Base-by-base conservation (phyloP, 306 rosid species). In the Geum urbanum region DNA sequence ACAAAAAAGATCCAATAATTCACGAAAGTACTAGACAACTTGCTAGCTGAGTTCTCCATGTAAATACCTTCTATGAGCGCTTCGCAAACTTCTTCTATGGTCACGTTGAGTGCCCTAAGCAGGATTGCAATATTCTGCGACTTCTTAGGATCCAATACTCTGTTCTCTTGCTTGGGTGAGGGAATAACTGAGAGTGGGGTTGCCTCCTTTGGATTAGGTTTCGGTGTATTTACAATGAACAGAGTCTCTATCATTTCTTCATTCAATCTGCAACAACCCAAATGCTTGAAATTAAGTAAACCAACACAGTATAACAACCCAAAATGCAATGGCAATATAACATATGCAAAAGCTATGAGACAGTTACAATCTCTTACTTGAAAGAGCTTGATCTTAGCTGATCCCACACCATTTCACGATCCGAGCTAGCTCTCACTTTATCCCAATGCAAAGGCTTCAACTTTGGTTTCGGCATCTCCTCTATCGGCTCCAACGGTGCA, bases 331-430 rank as follows among this genome's bases (percentile, higher is more conserved):
- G 8, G 7, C 27, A 5, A 5, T 47, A 46, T 51, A 55, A 66
- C 37, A 19, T 15, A 46, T 43, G 52, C 47, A 16, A 22, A 40
- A 37, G 41, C 8, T 66, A 2, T 3, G 11, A 13, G 65, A 64
- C n/a, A 8, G 16, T 49, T 54, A n/a, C 45, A 73, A 47, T 14
- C 47, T 54, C 86, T 88, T 83, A 94, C 99, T 89, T 88, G 46
- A 94, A 94, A 59, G 99, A 94, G 84, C 97, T 94, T 24, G 96
- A 83, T 86, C 89, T 80, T 79, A 91, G 83, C 54, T 94, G 99
- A 87, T 94, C 99, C 99, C 99, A 94, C 80, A 89, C 99, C 99
- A 86, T 94, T 76, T 86, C 99, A 45, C 97, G 90, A 74, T 89
- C 95, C 27, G 99, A 94, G 72, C 95, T 94, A 0, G 99, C 96